A percentile compares a stretch with the other conserved stretches of the same genome.
phyloP scores from a whole-genome alignment of 306 rosid genomes.

The Sicyos baderoa region DNA sequence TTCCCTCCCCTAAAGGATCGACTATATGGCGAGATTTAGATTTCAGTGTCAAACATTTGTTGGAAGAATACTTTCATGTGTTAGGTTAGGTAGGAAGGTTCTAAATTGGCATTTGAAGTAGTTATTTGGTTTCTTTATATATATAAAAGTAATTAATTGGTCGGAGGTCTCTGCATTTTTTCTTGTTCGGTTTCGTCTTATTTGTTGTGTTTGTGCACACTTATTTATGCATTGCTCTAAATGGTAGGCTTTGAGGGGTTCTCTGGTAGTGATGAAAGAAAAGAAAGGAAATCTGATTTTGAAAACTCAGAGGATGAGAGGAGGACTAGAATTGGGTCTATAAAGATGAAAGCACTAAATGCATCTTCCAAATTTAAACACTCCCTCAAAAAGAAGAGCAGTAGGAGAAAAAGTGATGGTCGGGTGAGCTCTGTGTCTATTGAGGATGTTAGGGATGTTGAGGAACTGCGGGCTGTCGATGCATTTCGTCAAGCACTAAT shows the following conservation, averaged over 20 bases:
- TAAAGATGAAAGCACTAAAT: slow-evolving; percentile 83
- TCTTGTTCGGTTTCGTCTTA: background rate
- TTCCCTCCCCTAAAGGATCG: background rate
- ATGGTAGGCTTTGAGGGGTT: slow-evolving; percentile 82
- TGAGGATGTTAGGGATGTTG: slow-evolving; percentile 84
- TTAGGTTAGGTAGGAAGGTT: background rate
- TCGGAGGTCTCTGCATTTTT: background rate
- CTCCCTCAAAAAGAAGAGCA: slow-evolving; percentile 78
- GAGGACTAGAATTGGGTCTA: slow-evolving; percentile 74
- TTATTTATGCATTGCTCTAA: background rate
- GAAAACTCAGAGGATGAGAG: slow-evolving; percentile 94
- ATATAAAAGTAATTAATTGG: background rate
- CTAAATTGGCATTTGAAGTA: slow-evolving; percentile 9
- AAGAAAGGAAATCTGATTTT: slow-evolving; percentile 83
- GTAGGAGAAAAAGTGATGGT: slow-evolving; percentile 75
- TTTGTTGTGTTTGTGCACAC: background rate
- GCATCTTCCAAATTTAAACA: slow-evolving; percentile 92
- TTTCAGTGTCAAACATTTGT: background rate
- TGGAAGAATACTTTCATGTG: background rate
- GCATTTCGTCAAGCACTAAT: slow-evolving; percentile 60
- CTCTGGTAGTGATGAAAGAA: slow-evolving; percentile 82
- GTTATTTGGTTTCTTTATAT: background rate
- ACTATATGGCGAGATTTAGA: background rate
- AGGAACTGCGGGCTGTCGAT: slow-evolving; percentile 79
- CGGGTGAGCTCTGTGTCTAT: slow-evolving; percentile 93